Base-by-base conservation (phyloP, 768 basidiomycete species). In the Russula ochroleuca region DNA sequence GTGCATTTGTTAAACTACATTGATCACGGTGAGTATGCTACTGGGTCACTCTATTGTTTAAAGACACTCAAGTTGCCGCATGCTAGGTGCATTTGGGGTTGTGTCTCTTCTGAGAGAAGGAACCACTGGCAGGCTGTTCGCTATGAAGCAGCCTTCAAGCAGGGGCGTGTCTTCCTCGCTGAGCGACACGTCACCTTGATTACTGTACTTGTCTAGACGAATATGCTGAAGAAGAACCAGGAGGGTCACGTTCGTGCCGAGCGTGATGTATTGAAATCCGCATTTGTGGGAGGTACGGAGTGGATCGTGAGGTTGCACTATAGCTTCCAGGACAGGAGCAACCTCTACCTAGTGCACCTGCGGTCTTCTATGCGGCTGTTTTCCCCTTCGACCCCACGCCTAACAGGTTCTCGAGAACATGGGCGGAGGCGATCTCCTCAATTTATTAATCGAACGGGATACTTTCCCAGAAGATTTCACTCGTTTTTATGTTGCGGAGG, bases 171-270 rank as follows among this genome's bases (percentile, higher is more conserved):
- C 37, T 50, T 59, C 49, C 41, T 57, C 74, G 67, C 63, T 49
- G 65, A 38, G 48, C 37, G 31, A 48, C 51, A 69, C 53, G 67
- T 58, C 66, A 68, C 69, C 58, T 38, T 53, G 51, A 52, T 61
- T 57, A 59, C 55, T 21, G 31, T 19, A 41, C 19, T 61, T 64
- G 19, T 68, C 67, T 67, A 92, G 78, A 84, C 84, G 65, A 92
- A 94, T 75, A 94, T 96, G 93, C 81, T 96, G 72, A 87, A 92
- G 57, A 95, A 94, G 79, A 92, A 94, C 25, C 96, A 98, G 75
- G 96, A 98, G 77, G 96, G 94, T 1, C 96, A 98, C 75, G 90
- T 97, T 72, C 87, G 94, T 57, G 96, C 95, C 47, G 94, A 98
- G 74, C 88, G 94, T 72, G 94, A 98, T 70, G 79, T 98, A 48